Percentiles rank a stretch among this genome's conserved stretches.
Evolutionary conservation across 176 grass and related monocot species (phyloP).

Genomic region (Echinochloa phyllopogon): DNA sequence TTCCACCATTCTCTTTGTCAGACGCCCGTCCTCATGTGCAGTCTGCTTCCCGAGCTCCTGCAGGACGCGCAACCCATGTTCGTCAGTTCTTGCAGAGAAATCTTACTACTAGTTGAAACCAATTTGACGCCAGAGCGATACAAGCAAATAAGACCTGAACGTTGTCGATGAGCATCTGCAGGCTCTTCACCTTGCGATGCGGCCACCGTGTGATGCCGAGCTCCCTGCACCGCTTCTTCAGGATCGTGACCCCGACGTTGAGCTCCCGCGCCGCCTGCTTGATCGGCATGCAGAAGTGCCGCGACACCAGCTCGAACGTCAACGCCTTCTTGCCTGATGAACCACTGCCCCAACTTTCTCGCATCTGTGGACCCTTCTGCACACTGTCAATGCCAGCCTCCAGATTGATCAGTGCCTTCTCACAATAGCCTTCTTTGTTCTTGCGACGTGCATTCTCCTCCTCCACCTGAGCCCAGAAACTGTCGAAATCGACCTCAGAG

Average conservation of each 20-base stretch:
- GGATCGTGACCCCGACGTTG: slow-evolving; percentile 50
- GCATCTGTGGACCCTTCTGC: background rate
- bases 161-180: slow-evolving; percentile 56
- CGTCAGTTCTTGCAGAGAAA: slow-evolving; percentile 1
- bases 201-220: slow-evolving; percentile 63
- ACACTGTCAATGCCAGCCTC: background rate
- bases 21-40: background rate
- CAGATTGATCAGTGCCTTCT: slow-evolving; percentile 16
- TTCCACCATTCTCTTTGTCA: slow-evolving; percentile 16
- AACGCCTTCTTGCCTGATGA: background rate
- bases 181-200: slow-evolving; percentile 64
- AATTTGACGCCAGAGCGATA: background rate
- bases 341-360: background rate
- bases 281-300: slow-evolving; percentile 57
- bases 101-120: background rate
- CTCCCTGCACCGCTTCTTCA: slow-evolving; percentile 63
- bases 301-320: slow-evolving; percentile 47
- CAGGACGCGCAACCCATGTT: background rate
- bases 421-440: background rate
- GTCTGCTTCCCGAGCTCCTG: slow-evolving; percentile 32
- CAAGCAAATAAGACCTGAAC: slow-evolving; percentile 44
- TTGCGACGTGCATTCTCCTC: slow-evolving; percentile 1
- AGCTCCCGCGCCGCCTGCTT: slow-evolving; percentile 61
- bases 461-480: slow-evolving; percentile 27
- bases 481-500: background rate